Conservation (phyloP, 495 filamentous ascomycete genomes). For the Aspergillus panamensis region DNA sequence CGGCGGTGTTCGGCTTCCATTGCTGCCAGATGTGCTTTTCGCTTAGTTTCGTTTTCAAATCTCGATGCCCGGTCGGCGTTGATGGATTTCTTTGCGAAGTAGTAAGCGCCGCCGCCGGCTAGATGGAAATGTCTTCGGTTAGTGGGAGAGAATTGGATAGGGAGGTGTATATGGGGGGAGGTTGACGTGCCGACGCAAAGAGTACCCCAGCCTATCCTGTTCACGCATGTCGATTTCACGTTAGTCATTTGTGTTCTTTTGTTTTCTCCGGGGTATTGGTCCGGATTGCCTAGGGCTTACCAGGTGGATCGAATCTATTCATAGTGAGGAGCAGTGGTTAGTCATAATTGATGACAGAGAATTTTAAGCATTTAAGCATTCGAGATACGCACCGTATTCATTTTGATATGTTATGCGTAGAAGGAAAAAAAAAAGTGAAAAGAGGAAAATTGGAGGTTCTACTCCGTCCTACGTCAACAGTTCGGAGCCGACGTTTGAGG, state of each 20-base stretch:
- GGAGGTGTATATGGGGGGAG: neutral
- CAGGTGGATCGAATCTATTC: slow-evolving; percentile 52
- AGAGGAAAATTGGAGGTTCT: slow-evolving; percentile 8
- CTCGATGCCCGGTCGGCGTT: slow-evolving; percentile 77
- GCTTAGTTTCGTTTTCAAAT: slow-evolving; percentile 62
- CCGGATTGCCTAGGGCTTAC: slow-evolving; percentile 28
- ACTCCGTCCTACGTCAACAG: slow-evolving; percentile 42
- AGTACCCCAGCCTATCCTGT: slow-evolving; percentile 80
- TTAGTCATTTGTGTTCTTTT: slow-evolving; percentile 25
- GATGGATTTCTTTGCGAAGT: slow-evolving; percentile 92
- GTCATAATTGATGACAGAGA: neutral
- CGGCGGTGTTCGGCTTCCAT: slow-evolving; percentile 54
- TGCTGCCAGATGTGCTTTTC: slow-evolving; percentile 57
- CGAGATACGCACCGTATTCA: slow-evolving; percentile 45
- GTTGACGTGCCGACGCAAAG: slow-evolving; percentile 64
- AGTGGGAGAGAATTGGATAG: neutral
- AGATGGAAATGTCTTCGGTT: slow-evolving; percentile 2
- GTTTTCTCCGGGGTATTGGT: neutral
- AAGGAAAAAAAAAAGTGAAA: slow-evolving; percentile 15
- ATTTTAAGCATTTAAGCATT: neutral
- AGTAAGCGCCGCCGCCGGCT: slow-evolving; percentile 92
- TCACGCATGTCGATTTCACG: slow-evolving; percentile 6
- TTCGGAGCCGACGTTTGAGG: slow-evolving; percentile 8
- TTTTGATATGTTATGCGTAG: slow-evolving; percentile 18
- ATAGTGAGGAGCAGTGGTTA: neutral